A percentile compares a stretch with the other conserved stretches of the same genome.
These are phyloP conservation scores for Backusella morwellensis DNA, from an alignment of 192 early-diverging fungal species.

Conservation along the genomic window DNA sequence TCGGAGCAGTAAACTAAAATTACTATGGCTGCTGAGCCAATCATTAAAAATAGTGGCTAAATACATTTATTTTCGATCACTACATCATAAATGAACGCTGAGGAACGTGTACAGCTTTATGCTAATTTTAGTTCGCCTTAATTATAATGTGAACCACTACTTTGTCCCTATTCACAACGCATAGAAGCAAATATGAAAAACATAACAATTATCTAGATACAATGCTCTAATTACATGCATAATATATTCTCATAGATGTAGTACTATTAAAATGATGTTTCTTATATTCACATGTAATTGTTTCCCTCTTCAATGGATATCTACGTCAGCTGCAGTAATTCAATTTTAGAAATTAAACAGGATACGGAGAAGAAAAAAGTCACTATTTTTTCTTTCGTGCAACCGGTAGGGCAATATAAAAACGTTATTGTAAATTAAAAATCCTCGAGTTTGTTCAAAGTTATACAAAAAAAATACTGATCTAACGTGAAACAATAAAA, in stretches of 20 bases:
- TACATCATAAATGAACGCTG: not conserved
- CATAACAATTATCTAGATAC: not conserved
- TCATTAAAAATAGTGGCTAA: not conserved
- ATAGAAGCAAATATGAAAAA: not conserved
- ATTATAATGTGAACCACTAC: not conserved
- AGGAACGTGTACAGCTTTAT: not conserved
- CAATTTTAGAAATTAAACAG: conserved; percentile 6
- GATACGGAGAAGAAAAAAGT: not conserved
- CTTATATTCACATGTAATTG: not conserved
- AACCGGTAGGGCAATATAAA: not conserved
- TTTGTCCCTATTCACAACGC: not conserved
- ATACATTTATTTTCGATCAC: not conserved
- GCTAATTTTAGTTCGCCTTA: not conserved
- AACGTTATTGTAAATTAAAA: not conserved
- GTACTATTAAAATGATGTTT: not conserved
- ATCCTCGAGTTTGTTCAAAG: not conserved
- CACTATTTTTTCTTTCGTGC: not conserved
- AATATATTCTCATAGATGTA: not conserved
- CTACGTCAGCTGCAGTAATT: not conserved
- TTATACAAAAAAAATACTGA: not conserved
- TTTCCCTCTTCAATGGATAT: not conserved
- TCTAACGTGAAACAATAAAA: not conserved
- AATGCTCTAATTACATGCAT: not conserved
- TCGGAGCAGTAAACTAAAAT: too few species aligned
- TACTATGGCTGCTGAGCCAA: not conserved